Percentiles rank a stretch among this genome's conserved stretches.
Evolutionary conservation across 331 rosid genomes (phyloP).

Genomic region (Malus hybrid): DNA sequence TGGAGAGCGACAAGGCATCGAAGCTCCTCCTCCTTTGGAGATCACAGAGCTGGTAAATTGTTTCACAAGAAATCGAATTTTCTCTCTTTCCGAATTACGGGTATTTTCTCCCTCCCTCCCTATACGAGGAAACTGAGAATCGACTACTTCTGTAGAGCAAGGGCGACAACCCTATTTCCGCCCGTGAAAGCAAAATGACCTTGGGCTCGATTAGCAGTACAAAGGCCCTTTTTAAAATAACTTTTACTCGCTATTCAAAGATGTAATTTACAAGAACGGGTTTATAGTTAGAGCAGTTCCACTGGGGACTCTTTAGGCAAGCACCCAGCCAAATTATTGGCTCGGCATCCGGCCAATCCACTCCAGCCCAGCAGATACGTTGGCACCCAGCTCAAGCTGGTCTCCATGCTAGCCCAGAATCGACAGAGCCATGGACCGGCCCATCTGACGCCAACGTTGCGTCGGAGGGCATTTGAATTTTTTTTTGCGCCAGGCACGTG

Average conservation of each 20-base stretch:
- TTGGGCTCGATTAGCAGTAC: not conserved
- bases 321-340: no score
- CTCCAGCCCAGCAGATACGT: no score
- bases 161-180: conserved; percentile 14
- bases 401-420: no score
- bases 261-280: no score
- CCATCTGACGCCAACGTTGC: no score
- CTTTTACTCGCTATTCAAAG: not conserved
- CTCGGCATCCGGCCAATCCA: no score
- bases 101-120: not conserved
- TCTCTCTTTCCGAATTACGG: not conserved
- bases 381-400: no score
- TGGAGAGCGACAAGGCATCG: conserved; percentile 16
- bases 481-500: no score
- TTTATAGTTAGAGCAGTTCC: no score
- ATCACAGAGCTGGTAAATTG: conserved; percentile 4
- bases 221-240: not conserved
- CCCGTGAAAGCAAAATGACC: not conserved
- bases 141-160: not conserved
- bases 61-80: not conserved
- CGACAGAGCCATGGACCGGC: no score
- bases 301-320: no score
- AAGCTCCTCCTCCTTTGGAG: not conserved
- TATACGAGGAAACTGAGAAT: not conserved
- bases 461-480: no score